A percentile compares a stretch with the other conserved stretches of the same genome.
Conservation (phyloP, 2,329 filamentous ascomycete genomes). For the Venturia carpophila region DNA sequence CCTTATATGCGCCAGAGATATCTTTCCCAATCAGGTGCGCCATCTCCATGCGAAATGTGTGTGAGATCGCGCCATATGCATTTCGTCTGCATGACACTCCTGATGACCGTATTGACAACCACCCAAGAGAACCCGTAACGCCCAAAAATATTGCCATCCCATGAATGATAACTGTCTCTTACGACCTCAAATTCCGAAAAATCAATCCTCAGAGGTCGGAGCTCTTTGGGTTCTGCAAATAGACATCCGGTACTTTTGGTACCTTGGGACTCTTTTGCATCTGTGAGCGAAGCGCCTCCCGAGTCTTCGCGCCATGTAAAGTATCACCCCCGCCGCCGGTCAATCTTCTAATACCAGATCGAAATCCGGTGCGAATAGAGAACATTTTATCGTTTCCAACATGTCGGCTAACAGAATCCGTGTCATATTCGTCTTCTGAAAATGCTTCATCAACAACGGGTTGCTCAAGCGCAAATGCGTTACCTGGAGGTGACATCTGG, state of each 20-base stretch:
- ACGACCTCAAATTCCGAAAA: not conserved
- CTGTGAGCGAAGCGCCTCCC: constrained; percentile 29
- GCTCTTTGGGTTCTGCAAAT: constrained; percentile 30
- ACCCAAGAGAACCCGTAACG: not conserved
- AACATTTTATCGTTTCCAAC: constrained; percentile 19
- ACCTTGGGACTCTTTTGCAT: constrained; percentile 39
- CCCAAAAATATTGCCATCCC: not conserved
- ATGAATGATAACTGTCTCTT: not conserved
- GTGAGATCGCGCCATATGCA: not conserved
- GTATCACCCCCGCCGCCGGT: constrained; percentile 47
- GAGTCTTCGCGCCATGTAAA: constrained; percentile 33
- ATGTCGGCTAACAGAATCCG: constrained; percentile 27
- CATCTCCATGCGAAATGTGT: constrained; percentile 6
- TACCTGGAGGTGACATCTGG: constrained; percentile 26
- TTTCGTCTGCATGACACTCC: constrained; percentile 3
- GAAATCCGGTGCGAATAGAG: constrained; percentile 22
- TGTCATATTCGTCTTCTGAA: constrained; percentile 65
- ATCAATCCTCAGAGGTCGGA: constrained; percentile 23
- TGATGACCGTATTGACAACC: not conserved
- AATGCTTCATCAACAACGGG: constrained; percentile 53
- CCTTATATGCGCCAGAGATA: constrained; percentile 1
- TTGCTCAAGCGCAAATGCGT: constrained; percentile 59
- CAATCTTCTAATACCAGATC: constrained; percentile 53
- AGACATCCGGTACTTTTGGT: constrained; percentile 42
- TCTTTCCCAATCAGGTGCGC: not conserved